A percentile compares a stretch with the other conserved stretches of the same genome.
phyloP scores from a whole-genome alignment of 139 green algal species.

The Closterium sp. region DNA sequence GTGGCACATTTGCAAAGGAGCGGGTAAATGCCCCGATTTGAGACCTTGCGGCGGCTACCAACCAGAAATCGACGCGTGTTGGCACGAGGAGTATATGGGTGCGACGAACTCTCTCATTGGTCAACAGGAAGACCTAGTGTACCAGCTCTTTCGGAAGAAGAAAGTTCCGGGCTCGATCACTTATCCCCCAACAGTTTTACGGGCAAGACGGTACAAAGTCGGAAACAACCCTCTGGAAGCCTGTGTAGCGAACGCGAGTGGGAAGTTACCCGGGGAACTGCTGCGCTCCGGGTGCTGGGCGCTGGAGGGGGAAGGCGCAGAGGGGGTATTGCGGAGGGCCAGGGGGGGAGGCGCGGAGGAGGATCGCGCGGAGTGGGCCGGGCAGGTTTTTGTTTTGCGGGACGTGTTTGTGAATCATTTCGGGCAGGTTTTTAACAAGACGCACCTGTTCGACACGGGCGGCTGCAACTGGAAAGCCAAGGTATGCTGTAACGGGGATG shows the following conservation, averaged over 20 bases:
- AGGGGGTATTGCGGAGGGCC: not conserved
- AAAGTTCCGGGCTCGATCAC: not conserved
- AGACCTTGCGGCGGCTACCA: not conserved
- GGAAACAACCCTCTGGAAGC: not conserved
- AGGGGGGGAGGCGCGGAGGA: not conserved
- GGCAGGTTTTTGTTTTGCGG: not conserved
- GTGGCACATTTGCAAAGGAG: not conserved
- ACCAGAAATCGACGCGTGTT: not conserved
- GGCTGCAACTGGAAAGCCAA: not conserved
- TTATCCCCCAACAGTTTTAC: not conserved
- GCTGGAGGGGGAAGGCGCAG: not conserved
- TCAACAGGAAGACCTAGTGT: not conserved
- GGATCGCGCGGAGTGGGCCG: not conserved
- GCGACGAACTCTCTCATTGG: not conserved
- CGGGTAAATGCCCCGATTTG: not conserved
- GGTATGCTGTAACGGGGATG: not conserved
- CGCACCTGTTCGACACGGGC: not conserved
- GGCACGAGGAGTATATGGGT: not conserved
- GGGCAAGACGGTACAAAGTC: not conserved
- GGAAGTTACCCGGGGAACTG: not conserved
- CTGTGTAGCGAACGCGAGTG: not conserved
- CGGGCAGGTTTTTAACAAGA: not conserved
- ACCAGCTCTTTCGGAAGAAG: not conserved
- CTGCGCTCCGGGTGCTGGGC: not conserved
- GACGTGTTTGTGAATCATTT: not conserved